Conservation (phyloP, 257 asterid species). For the Solanum corneliomulleri region DNA sequence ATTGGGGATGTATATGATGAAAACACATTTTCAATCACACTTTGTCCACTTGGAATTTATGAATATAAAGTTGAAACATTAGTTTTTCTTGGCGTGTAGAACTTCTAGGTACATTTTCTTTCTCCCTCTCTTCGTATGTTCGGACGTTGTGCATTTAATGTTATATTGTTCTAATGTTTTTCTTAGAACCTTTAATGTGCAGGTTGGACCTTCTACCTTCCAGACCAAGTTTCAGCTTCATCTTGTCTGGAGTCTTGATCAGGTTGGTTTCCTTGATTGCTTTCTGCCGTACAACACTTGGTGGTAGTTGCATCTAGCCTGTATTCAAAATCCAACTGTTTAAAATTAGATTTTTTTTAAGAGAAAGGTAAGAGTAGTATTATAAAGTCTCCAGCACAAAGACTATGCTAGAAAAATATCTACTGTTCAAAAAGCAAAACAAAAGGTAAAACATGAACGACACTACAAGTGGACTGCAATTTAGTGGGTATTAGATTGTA, state of each 20-base stretch:
- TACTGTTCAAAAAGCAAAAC: background rate
- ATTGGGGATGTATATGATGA: background rate
- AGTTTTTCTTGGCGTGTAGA: background rate
- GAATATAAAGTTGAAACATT: background rate
- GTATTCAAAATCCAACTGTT: background rate
- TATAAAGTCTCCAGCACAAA: background rate
- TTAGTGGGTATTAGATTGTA: background rate
- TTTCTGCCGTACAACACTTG: background rate
- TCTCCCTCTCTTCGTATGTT: background rate
- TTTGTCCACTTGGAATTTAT: background rate
- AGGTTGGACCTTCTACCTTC: conserved; percentile 84
- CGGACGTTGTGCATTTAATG: background rate
- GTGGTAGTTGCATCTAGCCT: background rate
- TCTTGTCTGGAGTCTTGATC: conserved; percentile 86
- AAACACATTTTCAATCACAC: background rate
- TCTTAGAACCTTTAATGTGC: conserved; percentile 2
- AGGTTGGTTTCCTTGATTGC: conserved; percentile 32
- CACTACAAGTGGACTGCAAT: background rate
- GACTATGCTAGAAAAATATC: background rate
- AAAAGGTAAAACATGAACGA: background rate
- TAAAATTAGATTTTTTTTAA: background rate
- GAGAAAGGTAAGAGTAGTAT: background rate
- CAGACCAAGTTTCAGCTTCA: conserved; percentile 65
- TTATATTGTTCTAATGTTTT: background rate
- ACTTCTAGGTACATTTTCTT: background rate